Base-by-base conservation (phyloP, 1,284 basidiomycete species). In the Ustilago xerochloae region DNA sequence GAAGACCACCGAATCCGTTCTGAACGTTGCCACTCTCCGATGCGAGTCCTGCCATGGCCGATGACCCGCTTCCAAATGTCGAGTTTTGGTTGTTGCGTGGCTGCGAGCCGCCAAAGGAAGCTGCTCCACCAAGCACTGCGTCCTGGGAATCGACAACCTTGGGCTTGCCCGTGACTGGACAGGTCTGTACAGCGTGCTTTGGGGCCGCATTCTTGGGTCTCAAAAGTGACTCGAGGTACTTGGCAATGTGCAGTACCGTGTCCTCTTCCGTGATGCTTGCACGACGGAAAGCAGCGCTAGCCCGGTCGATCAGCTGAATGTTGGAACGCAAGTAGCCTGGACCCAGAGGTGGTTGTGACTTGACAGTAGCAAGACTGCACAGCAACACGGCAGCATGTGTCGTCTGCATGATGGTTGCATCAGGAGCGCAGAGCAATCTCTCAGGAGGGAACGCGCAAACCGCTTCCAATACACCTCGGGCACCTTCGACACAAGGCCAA, bases 401-500 rank as follows among this genome's bases (percentile, higher is more conserved):
- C 5, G 59, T 61, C 46, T 65, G 66, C 63, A 63, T 62, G 26
- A 66, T 58, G 10, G 67, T 70, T 6, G 72, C 62, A 47, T 75
- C 72, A 8, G 72, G 72, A 10, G 66, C 63, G 10, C 55, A 58
- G n/a, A 61, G 38, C 38, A 75, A 30, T 13, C 59, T 15, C 28
- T 65, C 50, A 0, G 66, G 54, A 2, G 65, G 65, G 39, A 75
- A 63, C 7, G 71, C 60, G 22, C 65, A 65, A 3, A 75, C 45
- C 13, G 67, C 53, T 30, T 75, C 72, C 18, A 75, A 26, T 26
- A 71, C 61, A 9, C 72, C 72, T 2, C 72, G 18, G 9, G 72
- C 72, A 2, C 67, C 67, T 28, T 70, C 63, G 13, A 75, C 67
- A 45, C 72, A 75, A 35, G 72, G 63, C 72, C 72, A 75, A 24